Evolutionary conservation across 1,139 yeast genomes (phyloP).

Genomic region (Barnettozyma hawaiiensis): DNA sequence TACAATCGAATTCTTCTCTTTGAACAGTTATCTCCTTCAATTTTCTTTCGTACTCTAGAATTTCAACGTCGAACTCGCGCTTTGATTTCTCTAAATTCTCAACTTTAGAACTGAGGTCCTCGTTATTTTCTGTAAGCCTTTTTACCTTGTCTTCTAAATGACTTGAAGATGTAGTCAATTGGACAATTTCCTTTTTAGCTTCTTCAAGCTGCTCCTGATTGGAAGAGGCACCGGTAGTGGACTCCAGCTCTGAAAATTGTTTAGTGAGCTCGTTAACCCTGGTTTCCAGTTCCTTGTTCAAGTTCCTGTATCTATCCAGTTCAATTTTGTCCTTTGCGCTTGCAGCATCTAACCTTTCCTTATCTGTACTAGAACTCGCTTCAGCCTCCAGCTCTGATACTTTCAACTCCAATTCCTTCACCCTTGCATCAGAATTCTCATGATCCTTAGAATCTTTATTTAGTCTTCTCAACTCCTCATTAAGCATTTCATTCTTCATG

Average conservation of each 20-base stretch:
- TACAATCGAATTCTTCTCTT: not conserved
- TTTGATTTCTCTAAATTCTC: not conserved
- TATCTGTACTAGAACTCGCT: not conserved
- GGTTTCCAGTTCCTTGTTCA: not conserved
- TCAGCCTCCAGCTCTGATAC: slow-evolving; percentile 7
- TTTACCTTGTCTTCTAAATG: not conserved
- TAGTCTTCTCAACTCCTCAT: slow-evolving; percentile 36
- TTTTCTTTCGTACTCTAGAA: not conserved
- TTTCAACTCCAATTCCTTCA: slow-evolving; percentile 16
- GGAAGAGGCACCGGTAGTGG: not conserved
- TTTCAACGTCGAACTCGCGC: not conserved
- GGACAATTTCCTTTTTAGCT: not conserved
- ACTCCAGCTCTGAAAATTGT: not conserved
- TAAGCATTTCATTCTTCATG: slow-evolving; percentile 50
- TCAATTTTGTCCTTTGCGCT: not conserved
- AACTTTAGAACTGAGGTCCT: not conserved
- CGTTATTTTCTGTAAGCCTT: not conserved
- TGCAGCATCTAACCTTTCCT: not conserved
- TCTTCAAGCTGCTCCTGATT: not conserved
- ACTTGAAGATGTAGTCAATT: not conserved
- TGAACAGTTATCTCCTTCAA: not conserved
- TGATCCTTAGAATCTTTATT: slow-evolving; percentile 18
- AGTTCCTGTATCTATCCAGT: not conserved
- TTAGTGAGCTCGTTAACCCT: not conserved
- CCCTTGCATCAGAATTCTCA: slow-evolving; percentile 14